phyloP scores from a whole-genome alignment of 176 grass and related monocot genomes.

The Bolboschoenus planiculmis region DNA sequence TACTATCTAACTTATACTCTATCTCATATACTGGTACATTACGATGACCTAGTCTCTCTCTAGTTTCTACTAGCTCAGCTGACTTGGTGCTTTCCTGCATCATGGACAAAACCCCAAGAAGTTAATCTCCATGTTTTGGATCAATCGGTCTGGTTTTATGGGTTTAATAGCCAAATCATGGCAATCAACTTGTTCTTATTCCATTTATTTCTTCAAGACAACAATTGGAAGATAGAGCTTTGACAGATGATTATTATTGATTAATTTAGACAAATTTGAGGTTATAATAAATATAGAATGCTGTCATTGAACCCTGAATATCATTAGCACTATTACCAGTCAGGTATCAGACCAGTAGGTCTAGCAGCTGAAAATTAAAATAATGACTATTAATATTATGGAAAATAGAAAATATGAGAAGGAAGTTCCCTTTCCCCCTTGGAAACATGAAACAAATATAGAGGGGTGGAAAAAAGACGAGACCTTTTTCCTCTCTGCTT shows the following conservation, averaged over 20 bases:
- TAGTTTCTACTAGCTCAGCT: slow-evolving; percentile 44
- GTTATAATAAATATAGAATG: background rate
- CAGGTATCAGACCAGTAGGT: no score
- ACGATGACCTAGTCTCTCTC: slow-evolving; percentile 53
- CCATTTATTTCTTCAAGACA: background rate
- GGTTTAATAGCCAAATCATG: background rate
- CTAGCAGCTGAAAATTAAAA: no score
- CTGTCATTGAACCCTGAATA: background rate
- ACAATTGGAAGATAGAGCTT: background rate
- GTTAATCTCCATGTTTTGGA: background rate
- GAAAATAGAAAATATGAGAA: background rate
- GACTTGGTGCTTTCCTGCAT: slow-evolving; percentile 80
- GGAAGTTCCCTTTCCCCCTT: no score
- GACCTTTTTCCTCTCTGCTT: slow-evolving; percentile 91
- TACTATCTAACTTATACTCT: slow-evolving; percentile 71
- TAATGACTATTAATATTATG: background rate
- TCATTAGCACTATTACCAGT: background rate
- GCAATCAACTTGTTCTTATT: background rate
- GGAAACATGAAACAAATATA: background rate
- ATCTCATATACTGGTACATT: slow-evolving; percentile 68
- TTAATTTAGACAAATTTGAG: background rate
- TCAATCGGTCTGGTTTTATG: background rate
- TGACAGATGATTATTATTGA: background rate
- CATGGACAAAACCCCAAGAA: background rate
- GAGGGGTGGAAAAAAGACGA: background rate